A percentile compares a stretch with the other conserved stretches of the same genome.
Conservation (phyloP, 1,284 basidiomycete species). For the Trichosporon inkin region DNA sequence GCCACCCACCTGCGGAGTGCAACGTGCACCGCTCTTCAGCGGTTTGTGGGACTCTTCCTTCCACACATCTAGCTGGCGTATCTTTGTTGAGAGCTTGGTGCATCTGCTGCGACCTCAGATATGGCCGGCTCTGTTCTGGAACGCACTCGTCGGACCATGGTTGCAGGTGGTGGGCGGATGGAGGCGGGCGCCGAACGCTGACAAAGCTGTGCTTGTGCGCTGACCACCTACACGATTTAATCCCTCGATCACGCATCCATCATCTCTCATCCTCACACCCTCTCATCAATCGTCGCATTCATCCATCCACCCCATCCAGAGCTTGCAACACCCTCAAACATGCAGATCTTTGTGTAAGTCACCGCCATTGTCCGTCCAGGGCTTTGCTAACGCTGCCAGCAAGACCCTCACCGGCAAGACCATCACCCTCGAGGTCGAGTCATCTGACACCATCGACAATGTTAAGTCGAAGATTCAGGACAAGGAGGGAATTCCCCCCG, state of each 20-base stretch:
- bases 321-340: constrained; percentile 8
- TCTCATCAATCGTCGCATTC: neutral
- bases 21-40: too few relatives aligned
- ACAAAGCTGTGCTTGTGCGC: constrained; percentile 7
- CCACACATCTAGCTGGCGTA: too few relatives aligned
- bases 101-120: too few relatives aligned
- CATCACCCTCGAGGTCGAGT: constrained; percentile 80
- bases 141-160: too few relatives aligned
- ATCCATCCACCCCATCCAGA: constrained; percentile 1
- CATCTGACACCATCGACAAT: constrained; percentile 92
- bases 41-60: too few relatives aligned
- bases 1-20: too few relatives aligned
- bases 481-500: constrained; percentile 77
- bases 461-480: constrained; percentile 95
- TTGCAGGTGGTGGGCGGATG: neutral
- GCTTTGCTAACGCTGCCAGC: neutral
- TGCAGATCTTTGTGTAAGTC: constrained; percentile 20
- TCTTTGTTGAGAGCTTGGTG: too few relatives aligned
- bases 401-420: constrained; percentile 60
- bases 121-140: too few relatives aligned
- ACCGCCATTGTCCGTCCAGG: constrained; percentile 17
- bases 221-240: neutral
- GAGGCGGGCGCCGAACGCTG: neutral
- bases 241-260: neutral
- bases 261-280: constrained; percentile 1